phyloP scores from a whole-genome alignment of 2,329 filamentous ascomycete species.

The Hymenoscyphus fructigenus region DNA sequence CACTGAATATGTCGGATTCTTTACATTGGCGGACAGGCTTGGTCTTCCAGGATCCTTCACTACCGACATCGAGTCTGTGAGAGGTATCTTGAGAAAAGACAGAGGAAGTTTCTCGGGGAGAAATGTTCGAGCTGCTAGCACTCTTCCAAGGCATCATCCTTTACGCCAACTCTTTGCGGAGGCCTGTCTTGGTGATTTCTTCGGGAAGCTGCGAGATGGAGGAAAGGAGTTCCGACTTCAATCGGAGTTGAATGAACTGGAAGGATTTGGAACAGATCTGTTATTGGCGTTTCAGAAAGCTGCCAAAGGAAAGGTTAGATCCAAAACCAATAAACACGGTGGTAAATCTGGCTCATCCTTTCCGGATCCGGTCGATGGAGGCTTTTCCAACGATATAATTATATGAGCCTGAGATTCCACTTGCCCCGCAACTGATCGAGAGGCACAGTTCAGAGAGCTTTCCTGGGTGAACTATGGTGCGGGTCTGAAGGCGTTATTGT shows the following conservation, averaged over 20 bases:
- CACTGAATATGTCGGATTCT: slow-evolving; percentile 14
- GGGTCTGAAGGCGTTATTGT: too few relatives aligned
- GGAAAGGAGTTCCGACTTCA: background rate
- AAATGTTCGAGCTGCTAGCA: slow-evolving; percentile 10
- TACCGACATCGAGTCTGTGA: slow-evolving; percentile 6
- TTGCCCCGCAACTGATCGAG: background rate
- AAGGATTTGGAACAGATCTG: background rate
- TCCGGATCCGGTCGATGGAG: background rate
- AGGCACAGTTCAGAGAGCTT: too few relatives aligned
- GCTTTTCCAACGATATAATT: background rate
- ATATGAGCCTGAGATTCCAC: background rate
- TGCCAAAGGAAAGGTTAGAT: background rate
- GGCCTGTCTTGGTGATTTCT: background rate
- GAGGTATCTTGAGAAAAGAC: background rate
- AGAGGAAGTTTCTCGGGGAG: slow-evolving; percentile 2
- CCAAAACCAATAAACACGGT: background rate
- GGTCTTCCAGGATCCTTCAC: slow-evolving; percentile 17
- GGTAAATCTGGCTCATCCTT: background rate
- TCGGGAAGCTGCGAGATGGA: background rate
- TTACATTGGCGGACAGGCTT: slow-evolving; percentile 17
- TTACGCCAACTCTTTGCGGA: background rate
- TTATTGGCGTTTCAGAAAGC: background rate
- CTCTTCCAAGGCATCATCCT: background rate
- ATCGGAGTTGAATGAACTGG: background rate
- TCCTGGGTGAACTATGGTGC: too few relatives aligned